Base-by-base conservation (phyloP, 2,329 filamentous ascomycete species). In the Botrytis galanthina region DNA sequence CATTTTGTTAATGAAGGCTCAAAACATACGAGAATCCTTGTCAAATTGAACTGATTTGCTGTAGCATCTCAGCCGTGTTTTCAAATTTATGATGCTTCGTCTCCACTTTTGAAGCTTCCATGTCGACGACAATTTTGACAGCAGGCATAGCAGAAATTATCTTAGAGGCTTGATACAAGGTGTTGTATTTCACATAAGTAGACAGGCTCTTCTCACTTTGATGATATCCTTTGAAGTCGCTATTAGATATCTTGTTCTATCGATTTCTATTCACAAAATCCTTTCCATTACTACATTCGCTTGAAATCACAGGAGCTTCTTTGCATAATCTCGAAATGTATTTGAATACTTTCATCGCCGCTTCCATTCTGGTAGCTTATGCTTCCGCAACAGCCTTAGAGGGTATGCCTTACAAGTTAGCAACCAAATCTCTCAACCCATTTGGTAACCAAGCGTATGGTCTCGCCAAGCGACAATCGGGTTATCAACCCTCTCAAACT, bases 401-500 rank as follows among this genome's bases (percentile, higher is more conserved):
- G 14, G 46, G 10, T 46, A 44, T 46, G 29, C 72, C 72, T 12
- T 73, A 73, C 72, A 71, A 64, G 29, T n/a, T 73, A 48, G 72
- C 66, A 46, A 46, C 59, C 29, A 61, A 16, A 10, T 73, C 72
- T 16, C 32, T 73, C 16, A 71, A 64, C 26, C 37, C 59, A 22
- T 57, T 57, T 0, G 51, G 51, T 57, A 32, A 57, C 3, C 51
- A 57, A 29, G 57, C 46, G 4, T 63, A 60, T 14, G 59, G 59
- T 35, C 22, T 71, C n/a, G 16, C 18, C 22, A 71, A 73, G 48
- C 72, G 72, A 63, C 72, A 73, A 73, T 48, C 44, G 7, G 72
- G 72, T 22, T 73, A 73, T 26, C 59, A 73, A 60, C 72, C 66
- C 2, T 63, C 67, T 10, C 67, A 73, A 64, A 71, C 59, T 32